Percentiles rank a stretch among this genome's conserved stretches.
Conservation (phyloP, 2,329 filamentous ascomycete species). For the Apiospora arundinis region DNA sequence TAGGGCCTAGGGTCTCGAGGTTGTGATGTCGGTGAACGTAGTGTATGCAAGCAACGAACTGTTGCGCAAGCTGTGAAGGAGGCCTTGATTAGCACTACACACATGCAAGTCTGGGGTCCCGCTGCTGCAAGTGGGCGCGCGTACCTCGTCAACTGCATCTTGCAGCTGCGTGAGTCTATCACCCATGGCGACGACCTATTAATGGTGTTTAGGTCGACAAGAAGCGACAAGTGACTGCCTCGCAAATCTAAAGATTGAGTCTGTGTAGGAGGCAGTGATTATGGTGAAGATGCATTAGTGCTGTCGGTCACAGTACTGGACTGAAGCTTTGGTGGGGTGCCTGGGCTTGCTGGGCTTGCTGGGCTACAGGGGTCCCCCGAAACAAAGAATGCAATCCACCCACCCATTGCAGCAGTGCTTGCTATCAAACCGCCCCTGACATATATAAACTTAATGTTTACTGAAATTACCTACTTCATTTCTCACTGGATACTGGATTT, state of each 20-base stretch:
- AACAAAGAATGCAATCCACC: not conserved
- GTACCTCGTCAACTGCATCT: slow-evolving; percentile 82
- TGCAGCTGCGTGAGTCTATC: slow-evolving; percentile 85
- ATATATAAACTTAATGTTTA: not conserved
- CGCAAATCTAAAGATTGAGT: not conserved
- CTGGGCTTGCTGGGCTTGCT: not conserved
- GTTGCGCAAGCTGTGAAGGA: slow-evolving; percentile 63
- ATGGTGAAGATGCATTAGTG: not conserved
- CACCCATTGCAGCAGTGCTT: not conserved
- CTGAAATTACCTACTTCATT: not conserved
- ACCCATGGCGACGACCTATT: slow-evolving; percentile 56
- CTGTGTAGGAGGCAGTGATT: too few relatives aligned
- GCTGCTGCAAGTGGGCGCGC: slow-evolving; percentile 23
- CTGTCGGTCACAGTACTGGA: not conserved
- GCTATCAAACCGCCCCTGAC: not conserved
- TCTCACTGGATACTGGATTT: not conserved
- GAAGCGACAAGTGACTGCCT: not conserved
- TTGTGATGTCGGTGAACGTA: slow-evolving; percentile 74
- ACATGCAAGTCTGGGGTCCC: slow-evolving; percentile 7
- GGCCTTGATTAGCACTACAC: not conserved
- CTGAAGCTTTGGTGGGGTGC: slow-evolving; percentile 21
- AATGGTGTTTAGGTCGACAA: too few relatives aligned
- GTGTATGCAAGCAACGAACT: slow-evolving; percentile 71
- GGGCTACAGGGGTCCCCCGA: not conserved
- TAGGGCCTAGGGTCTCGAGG: slow-evolving; percentile 62